Base-by-base conservation (phyloP, 306 rosid genomes). In the Ormosia semicastrata region DNA sequence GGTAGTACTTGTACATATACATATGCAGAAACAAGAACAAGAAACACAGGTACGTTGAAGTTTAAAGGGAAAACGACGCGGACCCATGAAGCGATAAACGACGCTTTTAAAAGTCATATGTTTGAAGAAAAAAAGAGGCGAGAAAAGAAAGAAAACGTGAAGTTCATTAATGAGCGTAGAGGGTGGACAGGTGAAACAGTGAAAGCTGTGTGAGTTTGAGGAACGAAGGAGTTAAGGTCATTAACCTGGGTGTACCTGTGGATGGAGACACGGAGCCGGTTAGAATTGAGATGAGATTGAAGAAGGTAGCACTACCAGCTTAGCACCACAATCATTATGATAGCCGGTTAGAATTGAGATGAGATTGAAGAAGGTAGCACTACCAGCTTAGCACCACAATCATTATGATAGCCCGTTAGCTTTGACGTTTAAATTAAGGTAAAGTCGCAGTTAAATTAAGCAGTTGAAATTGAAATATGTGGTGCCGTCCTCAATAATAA, bases 111-210 rank as follows among this genome's bases (percentile, higher is more conserved):
- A 40, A 52, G 4, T 47, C 8, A 37, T 36, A 7, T 43, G 70
- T 69, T 32, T 79, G 12, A 47, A 24, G 52, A 12, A 40, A 52
- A 6, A 32, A 50, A 49, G 34, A 13, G 72, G 46, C 44, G 62
- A 14, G 79, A 72, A 72, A 72, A 62, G 67, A 63, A 72, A 63
- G 73, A 49, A 81, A 63, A 72, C 66, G 56, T 60, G 57, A 62
- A 63, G 54, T 4, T 71, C 4, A 60, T 80, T 47, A 59, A 44
- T 71, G 54, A 18, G 17, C 6, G 29, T 32, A 18, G 36, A 8
- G 9, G 66, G 66, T 60, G 46, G 71, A 47, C 65, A 72, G 29
- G 13, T 46, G 75, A 70, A 39, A 57, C 37, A 9, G 78, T 17
- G 64, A 49, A 11, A 41, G 74, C 24, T 24, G 24, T 24, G 1